These are phyloP conservation scores for Malassezia cuniculi DNA, from an alignment of 1,284 basidiomycete species.

Conservation along the genomic window DNA sequence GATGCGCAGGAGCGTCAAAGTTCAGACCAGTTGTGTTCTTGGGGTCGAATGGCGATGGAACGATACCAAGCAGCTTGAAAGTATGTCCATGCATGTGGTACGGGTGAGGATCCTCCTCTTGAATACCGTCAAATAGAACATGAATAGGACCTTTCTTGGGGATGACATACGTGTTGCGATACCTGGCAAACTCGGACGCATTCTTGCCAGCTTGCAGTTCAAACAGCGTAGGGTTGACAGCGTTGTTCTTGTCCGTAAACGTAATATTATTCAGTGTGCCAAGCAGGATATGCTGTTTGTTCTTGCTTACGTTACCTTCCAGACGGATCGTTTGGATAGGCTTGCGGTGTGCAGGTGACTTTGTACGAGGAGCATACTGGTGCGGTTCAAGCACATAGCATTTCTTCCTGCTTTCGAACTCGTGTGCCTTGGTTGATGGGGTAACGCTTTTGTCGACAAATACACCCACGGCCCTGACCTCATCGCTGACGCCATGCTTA, in stretches of 20 bases:
- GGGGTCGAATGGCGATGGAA: slow-evolving; percentile 66
- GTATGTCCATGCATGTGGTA: slow-evolving; percentile 49
- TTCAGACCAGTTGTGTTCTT: slow-evolving; percentile 63
- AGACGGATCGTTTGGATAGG: too few relatives aligned
- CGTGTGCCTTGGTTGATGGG: too few relatives aligned
- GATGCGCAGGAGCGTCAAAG: slow-evolving; percentile 72
- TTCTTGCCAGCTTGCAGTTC: background rate
- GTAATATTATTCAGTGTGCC: slow-evolving; percentile 35
- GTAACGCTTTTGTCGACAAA: too few relatives aligned
- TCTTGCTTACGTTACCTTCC: too few relatives aligned
- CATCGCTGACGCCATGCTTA: too few relatives aligned
- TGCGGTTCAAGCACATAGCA: too few relatives aligned
- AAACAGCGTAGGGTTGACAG: background rate
- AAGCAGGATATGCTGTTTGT: too few relatives aligned
- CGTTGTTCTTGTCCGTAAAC: slow-evolving; percentile 51
- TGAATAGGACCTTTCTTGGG: slow-evolving; percentile 52
- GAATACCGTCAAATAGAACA: slow-evolving; percentile 61
- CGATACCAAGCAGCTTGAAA: slow-evolving; percentile 62
- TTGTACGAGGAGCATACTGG: too few relatives aligned
- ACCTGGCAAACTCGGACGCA: background rate
- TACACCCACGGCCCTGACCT: too few relatives aligned
- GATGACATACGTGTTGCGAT: slow-evolving; percentile 10
- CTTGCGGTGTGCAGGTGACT: too few relatives aligned
- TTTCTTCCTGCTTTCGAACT: too few relatives aligned
- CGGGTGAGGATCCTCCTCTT: slow-evolving; percentile 68